Evolutionary conservation across 1,284 basidiomycete genomes (phyloP), one percentile per base, ranked within the genome.

Genomic region (Phlebopus sp.): DNA sequence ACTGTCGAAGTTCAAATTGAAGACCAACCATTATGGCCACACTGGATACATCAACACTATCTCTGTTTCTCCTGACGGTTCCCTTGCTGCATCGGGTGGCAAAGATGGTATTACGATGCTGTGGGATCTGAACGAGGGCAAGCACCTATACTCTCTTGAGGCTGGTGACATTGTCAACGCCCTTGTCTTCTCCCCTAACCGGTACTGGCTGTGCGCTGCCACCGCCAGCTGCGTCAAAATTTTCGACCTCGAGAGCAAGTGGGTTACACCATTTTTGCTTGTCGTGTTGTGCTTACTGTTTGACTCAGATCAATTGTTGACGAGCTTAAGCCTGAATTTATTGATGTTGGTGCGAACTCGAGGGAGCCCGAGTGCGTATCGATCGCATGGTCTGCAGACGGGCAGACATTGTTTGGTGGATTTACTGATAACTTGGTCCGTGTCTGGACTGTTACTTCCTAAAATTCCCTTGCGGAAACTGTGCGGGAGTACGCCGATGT

Each of bases 61-160:
- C 67, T 96, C 97, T 55, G 94, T 99, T 57, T 99, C 97, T 37
- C 97, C 97, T 55, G 97, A 99, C 69, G 97, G 97, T 58, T 99
- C 97, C 42, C 86, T 99, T 65, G 96, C 96, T 67, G 97, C 97
- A 46, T 99, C 97, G 41, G 97, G 97, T 68, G 97, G 97, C 66
- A 98, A 98, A 78, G 97, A 99, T 71, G 93, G 93, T 57, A 96
- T 99, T 75, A 97, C 95, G 69, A 99, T 99, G 97, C 90, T 99
- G 56, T 99, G 96, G 97, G 97, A 99, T 73, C 80, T 99, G 62
- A 98, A 98, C 75, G 97, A 99, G 79, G 95, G 94, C 82, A 99
- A 99, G 81, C 96, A 99, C 84, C 86, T 99, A 65, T 99, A 99
- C 85, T 97, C 94, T 53, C 90, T 99, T 57, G 97, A 99, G 75